Evolutionary conservation across 2,329 filamentous ascomycete genomes (phyloP), one percentile per base, ranked within the genome.

Genomic region (Lecanicillium sp.): DNA sequence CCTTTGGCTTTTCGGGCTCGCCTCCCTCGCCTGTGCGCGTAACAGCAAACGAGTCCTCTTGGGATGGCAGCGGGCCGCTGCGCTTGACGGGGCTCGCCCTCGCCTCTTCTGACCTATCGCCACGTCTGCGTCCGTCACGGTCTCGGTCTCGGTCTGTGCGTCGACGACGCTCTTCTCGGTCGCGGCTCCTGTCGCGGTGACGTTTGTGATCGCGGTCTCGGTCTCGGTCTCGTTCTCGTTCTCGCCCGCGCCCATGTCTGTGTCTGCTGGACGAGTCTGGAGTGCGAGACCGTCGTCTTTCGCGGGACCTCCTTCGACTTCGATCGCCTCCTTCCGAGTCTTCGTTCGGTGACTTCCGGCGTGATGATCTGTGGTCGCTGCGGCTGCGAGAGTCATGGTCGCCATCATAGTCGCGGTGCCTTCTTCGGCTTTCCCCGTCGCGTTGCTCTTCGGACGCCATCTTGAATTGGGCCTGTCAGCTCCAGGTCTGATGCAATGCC

Each of bases 1-100:
- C 82, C 54, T 92, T 89, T 43, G 83, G 79, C 44, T 72, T 68
- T 33, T 67, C 61, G 6, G 70, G 63, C 27, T 57, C 58, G 33
- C 56, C 51, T 39, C 45, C 45, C 7, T 62, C 69, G 22, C 22
- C 22, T 7, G 22, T 25, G 22, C 22, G 22, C 17, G 65, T 71
- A 18, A 75, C 51, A 32, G 77, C 75, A 46, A 80, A 81, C 1
- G 75, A 75, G 46, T 70, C 70, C 29, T 65, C 65, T 50, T 82
- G 78, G 1, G 75, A 76, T 2, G 76, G 76, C 9, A 81, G 58
- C 0, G 78, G 75, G 0, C 71, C 73, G 37, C 53, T 53, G 8
- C 51, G 55, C 42, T 49, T 53, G 20, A 60, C 16, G 7, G 54
- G 49, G 40, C 50, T 50, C 25, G 43, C 49, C 42, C 44, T 47